Evolutionary conservation across 2,329 filamentous ascomycete species (phyloP), one percentile per base, ranked within the genome.

Genomic region (Sclerotinia minor): DNA sequence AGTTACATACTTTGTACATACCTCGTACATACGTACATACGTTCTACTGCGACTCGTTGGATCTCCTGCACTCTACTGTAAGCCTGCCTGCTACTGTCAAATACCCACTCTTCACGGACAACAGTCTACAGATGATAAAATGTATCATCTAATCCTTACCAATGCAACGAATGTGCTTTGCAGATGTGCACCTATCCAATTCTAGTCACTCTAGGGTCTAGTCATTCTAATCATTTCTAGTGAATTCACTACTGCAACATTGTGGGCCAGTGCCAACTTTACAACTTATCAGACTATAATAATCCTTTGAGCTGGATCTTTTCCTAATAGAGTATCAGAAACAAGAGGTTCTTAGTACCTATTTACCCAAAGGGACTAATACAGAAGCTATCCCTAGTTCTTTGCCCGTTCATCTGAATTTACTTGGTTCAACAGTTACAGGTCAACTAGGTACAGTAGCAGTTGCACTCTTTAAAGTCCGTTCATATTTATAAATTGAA

Each of bases 231-330:
- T 19, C 35, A 41, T 41, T 19, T 41, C 35, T 41, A 24, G 53
- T 13, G 21, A 57, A 15, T 5, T 38, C 7, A 24, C 41, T 63
- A 50, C 44, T 63, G 59, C 59, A 50, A 21, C n/a, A 63, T 21
- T 35, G 61, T 64, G 61, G 49, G 54, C 26, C 26, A n/a, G 11
- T 64, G 60, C 47, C 47, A 53, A 53, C 60, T 53, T 64, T 64
- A 11, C 29, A 49, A 35, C 11, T 54, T 11, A n/a, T 35, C 32
- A 15, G 9, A 35, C 4, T 61, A n/a, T n/a, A n/a, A n/a, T n/a
- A 60, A 13, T 35, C 11, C 26, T 54, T 4, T 32, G 52, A 7
- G 41, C 44, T 26, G 53, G 19, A 32, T 5, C 24, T 15, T 50
- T 50, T 11, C 47, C 47, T 21, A 50, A 24, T 24, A 24, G 47